These are phyloP conservation scores for Fagopyrum tataricum DNA, from an alignment of 148 eudicot genomes.

Conservation along the genomic window DNA sequence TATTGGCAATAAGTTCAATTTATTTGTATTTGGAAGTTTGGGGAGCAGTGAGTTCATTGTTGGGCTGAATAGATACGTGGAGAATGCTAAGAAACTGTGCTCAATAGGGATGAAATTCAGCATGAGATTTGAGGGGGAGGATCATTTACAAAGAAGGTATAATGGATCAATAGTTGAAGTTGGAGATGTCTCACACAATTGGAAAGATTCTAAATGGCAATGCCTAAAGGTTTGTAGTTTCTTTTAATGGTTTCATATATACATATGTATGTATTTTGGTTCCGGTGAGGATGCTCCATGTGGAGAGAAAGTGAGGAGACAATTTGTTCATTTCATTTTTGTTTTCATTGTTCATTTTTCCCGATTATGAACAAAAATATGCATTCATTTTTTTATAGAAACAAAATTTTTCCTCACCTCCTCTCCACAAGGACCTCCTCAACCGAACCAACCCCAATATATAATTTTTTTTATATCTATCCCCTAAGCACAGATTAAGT, in stretches of 20 bases:
- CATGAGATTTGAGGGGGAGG: slow-evolving; percentile 97
- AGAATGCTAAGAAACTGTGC: slow-evolving; percentile 50
- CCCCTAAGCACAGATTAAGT: background rate
- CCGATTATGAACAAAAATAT: background rate
- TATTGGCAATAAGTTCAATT: background rate
- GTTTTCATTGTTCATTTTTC: too few species aligned
- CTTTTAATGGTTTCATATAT: background rate
- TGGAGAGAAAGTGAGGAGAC: too few species aligned
- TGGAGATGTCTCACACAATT: background rate
- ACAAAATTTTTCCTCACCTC: too few species aligned
- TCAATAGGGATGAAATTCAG: slow-evolving; percentile 88
- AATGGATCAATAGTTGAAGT: background rate
- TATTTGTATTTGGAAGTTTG: background rate
- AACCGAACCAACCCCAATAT: too few species aligned
- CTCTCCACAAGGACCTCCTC: too few species aligned
- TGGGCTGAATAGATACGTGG: slow-evolving; percentile 75
- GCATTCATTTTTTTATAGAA: too few species aligned
- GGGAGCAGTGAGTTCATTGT: slow-evolving; percentile 87
- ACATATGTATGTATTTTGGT: too few species aligned
- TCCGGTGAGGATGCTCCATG: too few species aligned
- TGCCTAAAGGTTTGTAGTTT: background rate
- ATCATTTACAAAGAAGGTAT: slow-evolving; percentile 83
- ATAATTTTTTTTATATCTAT: too few species aligned
- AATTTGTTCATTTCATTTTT: too few species aligned
- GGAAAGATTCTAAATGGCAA: background rate